A percentile compares a stretch with the other conserved stretches of the same genome.
Conservation (phyloP, 2,329 filamentous ascomycete genomes). For the Fusarium luffae region DNA sequence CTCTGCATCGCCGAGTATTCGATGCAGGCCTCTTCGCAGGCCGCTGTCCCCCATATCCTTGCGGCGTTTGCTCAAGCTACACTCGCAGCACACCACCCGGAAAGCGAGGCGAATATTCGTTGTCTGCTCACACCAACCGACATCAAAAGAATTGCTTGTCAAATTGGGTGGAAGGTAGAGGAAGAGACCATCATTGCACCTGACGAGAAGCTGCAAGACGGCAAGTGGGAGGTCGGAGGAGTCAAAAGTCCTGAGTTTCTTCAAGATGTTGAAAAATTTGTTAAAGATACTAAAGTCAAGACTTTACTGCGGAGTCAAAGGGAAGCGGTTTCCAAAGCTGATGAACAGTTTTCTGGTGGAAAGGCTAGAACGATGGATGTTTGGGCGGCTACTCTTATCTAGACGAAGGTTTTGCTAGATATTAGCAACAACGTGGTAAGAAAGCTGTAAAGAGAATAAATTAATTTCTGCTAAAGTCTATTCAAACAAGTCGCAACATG, state of each 20-base stretch:
- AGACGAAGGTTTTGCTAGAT: no score
- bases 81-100: neutral
- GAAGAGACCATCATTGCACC: neutral
- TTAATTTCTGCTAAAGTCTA: no score
- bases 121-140: neutral
- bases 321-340: neutral
- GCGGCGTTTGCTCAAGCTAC: slow-evolving; percentile 9
- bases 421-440: no score
- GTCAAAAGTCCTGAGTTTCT: neutral
- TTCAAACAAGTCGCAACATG: rapidly evolving
- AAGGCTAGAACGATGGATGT: no score
- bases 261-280: neutral
- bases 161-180: neutral
- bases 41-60: slow-evolving; percentile 6
- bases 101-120: slow-evolving; percentile 10
- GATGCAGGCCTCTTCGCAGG: slow-evolving; percentile 8
- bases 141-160: neutral
- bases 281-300: neutral
- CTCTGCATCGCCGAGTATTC: slow-evolving; percentile 16
- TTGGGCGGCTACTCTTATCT: neutral
- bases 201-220: neutral
- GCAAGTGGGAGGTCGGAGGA: slow-evolving; percentile 8
- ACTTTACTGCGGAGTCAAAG: neutral
- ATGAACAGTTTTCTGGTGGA: neutral
- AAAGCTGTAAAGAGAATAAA: no score